Evolutionary conservation across 306 rosid species (phyloP).

Genomic region (Nissolia schottii): DNA sequence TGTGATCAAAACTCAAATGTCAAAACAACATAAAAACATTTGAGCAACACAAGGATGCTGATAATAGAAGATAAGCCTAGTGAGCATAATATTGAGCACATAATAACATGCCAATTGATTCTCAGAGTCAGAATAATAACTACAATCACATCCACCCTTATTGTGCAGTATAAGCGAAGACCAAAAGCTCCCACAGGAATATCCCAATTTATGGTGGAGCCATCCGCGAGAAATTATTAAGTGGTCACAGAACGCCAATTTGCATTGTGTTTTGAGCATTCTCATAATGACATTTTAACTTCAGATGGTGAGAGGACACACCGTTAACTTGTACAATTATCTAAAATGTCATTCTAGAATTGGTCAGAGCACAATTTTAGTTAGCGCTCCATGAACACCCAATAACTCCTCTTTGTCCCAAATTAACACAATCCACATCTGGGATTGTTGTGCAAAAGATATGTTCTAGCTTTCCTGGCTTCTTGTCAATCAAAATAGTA

Average conservation of each 20-base stretch:
- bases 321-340: no score
- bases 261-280: no score
- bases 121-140: background rate
- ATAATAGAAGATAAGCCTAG: background rate
- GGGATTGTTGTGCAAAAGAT: background rate
- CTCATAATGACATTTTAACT: no score
- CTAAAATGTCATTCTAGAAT: no score
- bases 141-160: background rate
- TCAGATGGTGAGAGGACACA: no score
- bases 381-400: no score
- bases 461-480: background rate
- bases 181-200: background rate
- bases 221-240: background rate
- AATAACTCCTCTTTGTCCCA: background rate
- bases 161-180: background rate
- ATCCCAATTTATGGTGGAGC: background rate
- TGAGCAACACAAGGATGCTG: background rate
- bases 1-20: background rate
- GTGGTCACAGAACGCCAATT: no score
- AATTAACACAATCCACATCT: background rate
- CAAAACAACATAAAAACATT: background rate
- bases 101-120: background rate
- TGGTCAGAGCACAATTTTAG: no score
- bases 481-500: background rate
- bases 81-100: background rate